A percentile compares a stretch with the other conserved stretches of the same genome.
Conservation (phyloP, 805 yeast genomes). For the Zygosaccharomyces lentus region DNA sequence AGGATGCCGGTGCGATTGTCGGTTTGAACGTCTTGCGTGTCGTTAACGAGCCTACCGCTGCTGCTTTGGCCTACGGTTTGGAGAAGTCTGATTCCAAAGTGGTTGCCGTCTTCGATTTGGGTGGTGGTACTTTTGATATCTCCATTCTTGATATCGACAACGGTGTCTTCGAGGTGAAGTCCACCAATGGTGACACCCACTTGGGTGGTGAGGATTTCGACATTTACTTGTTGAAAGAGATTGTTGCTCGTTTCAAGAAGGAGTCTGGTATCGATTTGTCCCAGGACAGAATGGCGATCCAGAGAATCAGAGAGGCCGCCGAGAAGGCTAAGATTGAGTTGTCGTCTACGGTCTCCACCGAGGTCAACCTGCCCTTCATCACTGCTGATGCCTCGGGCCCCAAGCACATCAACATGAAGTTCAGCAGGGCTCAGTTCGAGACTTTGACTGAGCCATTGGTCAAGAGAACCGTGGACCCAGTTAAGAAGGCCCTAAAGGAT, state of each 20-base stretch:
- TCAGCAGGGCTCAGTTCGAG: conserved; percentile 73
- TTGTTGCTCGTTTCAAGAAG: conserved; percentile 73
- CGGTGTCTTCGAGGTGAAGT: conserved; percentile 96
- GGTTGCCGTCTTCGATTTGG: conserved; percentile 94
- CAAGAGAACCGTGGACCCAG: conserved; percentile 70
- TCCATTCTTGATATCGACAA: conserved; percentile 94
- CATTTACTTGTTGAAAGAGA: conserved; percentile 78
- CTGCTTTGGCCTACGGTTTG: conserved; percentile 92
- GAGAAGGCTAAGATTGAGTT: conserved; percentile 77
- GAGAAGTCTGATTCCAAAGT: conserved; percentile 74
- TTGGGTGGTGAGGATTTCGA: conserved; percentile 88
- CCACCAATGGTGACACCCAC: conserved; percentile 91
- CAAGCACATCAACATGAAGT: conserved; percentile 59
- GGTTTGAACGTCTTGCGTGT: conserved; percentile 82
- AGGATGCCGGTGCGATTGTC: conserved; percentile 96
- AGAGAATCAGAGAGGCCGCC: conserved; percentile 81
- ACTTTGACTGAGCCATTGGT: conserved; percentile 63
- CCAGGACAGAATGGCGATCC: conserved; percentile 61
- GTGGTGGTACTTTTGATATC: conserved; percentile 99
- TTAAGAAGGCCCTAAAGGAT: conserved; percentile 71
- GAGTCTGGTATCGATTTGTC: conserved; percentile 60
- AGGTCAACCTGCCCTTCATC: conserved; percentile 70
- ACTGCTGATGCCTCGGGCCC: conserved; percentile 77
- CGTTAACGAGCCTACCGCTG: conserved; percentile 82
- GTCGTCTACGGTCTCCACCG: conserved; percentile 64